Evolutionary conservation across 2,329 filamentous ascomycete species (phyloP).

Genomic region (Septoria petroselini): DNA sequence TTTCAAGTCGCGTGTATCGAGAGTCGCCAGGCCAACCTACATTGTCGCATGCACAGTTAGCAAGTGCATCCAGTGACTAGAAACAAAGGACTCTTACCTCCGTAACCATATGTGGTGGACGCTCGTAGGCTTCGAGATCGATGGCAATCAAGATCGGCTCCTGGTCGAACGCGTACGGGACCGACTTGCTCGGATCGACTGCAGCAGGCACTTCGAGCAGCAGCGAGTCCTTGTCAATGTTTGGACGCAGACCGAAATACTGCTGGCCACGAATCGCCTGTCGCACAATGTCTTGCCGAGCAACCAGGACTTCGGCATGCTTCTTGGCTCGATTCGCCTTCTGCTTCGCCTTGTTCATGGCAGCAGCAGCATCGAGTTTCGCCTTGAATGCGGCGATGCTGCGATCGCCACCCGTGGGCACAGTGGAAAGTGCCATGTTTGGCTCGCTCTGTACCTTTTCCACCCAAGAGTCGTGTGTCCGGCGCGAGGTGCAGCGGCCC

Average conservation of each 20-base stretch:
- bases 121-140: slow-evolving; percentile 80
- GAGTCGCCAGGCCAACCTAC: slow-evolving; percentile 68
- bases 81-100: slow-evolving; percentile 52
- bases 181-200: slow-evolving; percentile 48
- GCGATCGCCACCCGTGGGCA: slow-evolving; percentile 33
- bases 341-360: slow-evolving; percentile 51
- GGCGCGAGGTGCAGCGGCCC: slow-evolving; percentile 52
- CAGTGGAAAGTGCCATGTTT: slow-evolving; percentile 13
- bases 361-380: slow-evolving; percentile 54
- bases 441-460: slow-evolving; percentile 33
- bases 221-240: slow-evolving; percentile 22
- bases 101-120: slow-evolving; percentile 63
- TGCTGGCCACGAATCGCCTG: slow-evolving; percentile 64
- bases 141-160: slow-evolving; percentile 71
- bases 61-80: too few species aligned
- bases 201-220: slow-evolving; percentile 27
- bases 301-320: slow-evolving; percentile 44
- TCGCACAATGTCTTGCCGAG: slow-evolving; percentile 53
- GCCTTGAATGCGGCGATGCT: slow-evolving; percentile 51
- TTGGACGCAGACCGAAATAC: slow-evolving; percentile 66
- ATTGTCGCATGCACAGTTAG: too few species aligned
- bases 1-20: slow-evolving; percentile 66
- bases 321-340: slow-evolving; percentile 29
- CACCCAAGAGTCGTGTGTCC: slow-evolving; percentile 41
- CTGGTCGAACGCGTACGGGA: slow-evolving; percentile 50